These are phyloP conservation scores for Chlorella sp. DNA, from an alignment of 139 green algal species.

Conservation along the genomic window DNA sequence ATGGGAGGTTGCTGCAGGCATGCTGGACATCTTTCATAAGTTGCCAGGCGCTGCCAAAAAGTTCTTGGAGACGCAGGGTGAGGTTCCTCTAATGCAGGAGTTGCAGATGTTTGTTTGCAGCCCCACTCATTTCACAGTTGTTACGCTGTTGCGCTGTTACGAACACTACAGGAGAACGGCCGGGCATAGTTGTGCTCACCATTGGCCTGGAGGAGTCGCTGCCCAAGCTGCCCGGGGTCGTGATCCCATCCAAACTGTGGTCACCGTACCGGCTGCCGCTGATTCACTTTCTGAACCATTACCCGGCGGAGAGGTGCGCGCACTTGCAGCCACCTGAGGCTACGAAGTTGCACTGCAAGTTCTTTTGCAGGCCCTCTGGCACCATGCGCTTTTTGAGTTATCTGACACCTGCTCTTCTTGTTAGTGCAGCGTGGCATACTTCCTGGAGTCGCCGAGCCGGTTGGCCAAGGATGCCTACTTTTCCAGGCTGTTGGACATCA, in stretches of 20 bases:
- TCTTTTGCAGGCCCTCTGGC: too few relatives aligned
- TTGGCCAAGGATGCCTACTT: conserved; percentile 78
- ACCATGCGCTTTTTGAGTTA: neutral
- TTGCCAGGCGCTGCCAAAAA: conserved; percentile 82
- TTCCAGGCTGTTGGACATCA: conserved; percentile 83
- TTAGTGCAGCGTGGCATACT: conserved; percentile 66
- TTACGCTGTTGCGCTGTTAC: neutral
- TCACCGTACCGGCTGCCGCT: conserved; percentile 89
- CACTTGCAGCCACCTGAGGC: too few relatives aligned
- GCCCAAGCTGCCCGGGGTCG: conserved; percentile 50
- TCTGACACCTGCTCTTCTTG: neutral
- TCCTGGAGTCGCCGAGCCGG: conserved; percentile 62
- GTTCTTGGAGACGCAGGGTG: conserved; percentile 86
- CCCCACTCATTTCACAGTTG: neutral
- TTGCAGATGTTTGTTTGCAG: too few relatives aligned
- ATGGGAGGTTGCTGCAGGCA: conserved; percentile 80
- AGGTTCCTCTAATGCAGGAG: neutral
- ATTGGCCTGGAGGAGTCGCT: conserved; percentile 93
- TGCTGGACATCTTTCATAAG: conserved; percentile 97
- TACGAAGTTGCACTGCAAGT: neutral
- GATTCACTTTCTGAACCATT: conserved; percentile 84
- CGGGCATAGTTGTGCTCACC: conserved; percentile 89
- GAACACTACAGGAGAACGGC: conserved; percentile 45
- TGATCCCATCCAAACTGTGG: conserved; percentile 63
- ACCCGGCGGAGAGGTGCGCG: conserved; percentile 60